Percentiles rank a stretch among this genome's conserved stretches.
Conservation (phyloP, 83 land plant species). For the Isoetes engelmannii region DNA sequence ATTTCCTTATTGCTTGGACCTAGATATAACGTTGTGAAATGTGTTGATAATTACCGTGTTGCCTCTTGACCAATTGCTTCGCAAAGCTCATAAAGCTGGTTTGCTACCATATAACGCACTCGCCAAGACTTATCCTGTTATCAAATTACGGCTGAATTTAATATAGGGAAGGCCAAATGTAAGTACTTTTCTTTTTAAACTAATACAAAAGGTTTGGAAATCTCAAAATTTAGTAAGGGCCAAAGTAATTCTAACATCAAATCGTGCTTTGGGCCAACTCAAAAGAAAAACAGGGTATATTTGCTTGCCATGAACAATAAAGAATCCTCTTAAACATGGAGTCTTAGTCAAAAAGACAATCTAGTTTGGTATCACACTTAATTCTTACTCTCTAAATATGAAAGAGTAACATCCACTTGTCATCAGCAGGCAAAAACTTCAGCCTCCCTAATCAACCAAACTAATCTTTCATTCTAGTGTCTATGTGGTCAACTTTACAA, state of each 20-base stretch:
- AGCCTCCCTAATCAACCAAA: background rate
- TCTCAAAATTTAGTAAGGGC: too few relatives aligned
- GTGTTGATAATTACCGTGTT: background rate
- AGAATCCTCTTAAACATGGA: too few relatives aligned
- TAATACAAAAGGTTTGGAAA: too few relatives aligned
- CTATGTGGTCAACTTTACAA: background rate
- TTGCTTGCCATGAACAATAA: too few relatives aligned
- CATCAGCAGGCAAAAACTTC: background rate
- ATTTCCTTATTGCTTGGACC: background rate
- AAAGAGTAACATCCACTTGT: too few relatives aligned
- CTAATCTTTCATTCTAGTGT: background rate
- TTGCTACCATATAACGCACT: conserved; percentile 4
- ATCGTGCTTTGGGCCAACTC: too few relatives aligned
- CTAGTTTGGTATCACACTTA: too few relatives aligned
- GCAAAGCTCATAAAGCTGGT: conserved; percentile 8
- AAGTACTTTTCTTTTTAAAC: too few relatives aligned
- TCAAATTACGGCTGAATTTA: background rate
- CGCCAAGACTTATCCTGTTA: conserved; percentile 10
- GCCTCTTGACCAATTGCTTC: conserved; percentile 6
- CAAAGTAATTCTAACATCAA: too few relatives aligned
- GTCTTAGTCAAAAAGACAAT: too few relatives aligned
- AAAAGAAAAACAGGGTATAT: too few relatives aligned
- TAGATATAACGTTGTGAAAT: background rate
- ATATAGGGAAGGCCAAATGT: background rate
- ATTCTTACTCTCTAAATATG: too few relatives aligned